These are phyloP conservation scores for Neonectria punicea DNA, from an alignment of 2,329 filamentous ascomycete species.

Conservation along the genomic window DNA sequence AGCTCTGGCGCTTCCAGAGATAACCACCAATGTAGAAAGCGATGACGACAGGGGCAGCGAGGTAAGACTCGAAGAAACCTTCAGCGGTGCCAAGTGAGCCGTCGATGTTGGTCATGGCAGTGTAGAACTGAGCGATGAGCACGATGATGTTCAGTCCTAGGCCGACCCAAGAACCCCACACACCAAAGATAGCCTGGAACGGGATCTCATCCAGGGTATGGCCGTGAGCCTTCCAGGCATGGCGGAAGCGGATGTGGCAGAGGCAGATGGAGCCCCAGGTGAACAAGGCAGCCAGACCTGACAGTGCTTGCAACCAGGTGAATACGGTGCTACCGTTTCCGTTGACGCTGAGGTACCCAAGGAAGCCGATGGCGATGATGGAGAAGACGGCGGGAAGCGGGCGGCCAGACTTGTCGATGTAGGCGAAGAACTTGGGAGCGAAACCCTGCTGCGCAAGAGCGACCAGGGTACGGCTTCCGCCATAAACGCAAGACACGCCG, in stretches of 20 bases:
- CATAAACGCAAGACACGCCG: conserved; percentile 68
- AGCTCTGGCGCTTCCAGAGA: conserved; percentile 71
- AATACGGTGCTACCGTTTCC: conserved; percentile 63
- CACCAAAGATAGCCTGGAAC: conserved; percentile 69
- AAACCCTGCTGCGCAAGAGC: conserved; percentile 69
- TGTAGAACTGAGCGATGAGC: conserved; percentile 65
- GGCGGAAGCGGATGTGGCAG: conserved; percentile 75
- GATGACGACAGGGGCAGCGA: conserved; percentile 65
- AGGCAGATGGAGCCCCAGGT: conserved; percentile 77
- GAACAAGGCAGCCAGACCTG: conserved; percentile 72
- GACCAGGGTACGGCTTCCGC: conserved; percentile 67
- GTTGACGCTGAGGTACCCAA: conserved; percentile 61
- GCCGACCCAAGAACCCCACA: conserved; percentile 73
- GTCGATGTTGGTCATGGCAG: conserved; percentile 54
- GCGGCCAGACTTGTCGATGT: conserved; percentile 67
- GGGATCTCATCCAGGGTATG: conserved; percentile 74
- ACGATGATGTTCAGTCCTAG: conserved; percentile 67
- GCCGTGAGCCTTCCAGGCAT: conserved; percentile 70
- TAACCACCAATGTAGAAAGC: conserved; percentile 66
- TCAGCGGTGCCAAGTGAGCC: conserved; percentile 43
- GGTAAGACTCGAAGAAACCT: conserved; percentile 64
- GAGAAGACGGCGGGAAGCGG: conserved; percentile 62
- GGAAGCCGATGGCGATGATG: conserved; percentile 59
- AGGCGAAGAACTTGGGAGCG: conserved; percentile 66
- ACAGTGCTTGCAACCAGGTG: conserved; percentile 73